Evolutionary conservation across 495 filamentous ascomycete genomes (phyloP), one percentile per base, ranked within the genome.

Genomic region (Neurospora sp.): DNA sequence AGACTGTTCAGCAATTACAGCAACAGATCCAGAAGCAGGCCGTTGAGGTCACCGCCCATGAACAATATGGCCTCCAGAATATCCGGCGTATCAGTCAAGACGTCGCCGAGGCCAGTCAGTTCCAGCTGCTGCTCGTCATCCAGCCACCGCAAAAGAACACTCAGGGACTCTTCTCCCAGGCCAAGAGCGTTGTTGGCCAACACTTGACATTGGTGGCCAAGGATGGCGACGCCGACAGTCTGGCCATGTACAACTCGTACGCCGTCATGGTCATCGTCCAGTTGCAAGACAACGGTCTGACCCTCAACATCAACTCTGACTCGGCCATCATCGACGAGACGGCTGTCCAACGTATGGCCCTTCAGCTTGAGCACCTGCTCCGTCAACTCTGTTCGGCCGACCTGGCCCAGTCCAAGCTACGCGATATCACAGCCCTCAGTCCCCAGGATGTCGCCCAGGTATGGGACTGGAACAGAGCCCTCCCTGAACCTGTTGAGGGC

Each of bases 1-100:
- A 69, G 54, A 14, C 39, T 18, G n/a, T 79, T 3, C 41, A 37
- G 14, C 59, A 66, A 2, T 79, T 79, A 35, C 66, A 81, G 41
- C n/a, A 69, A 2, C 40, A 40, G 7, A 39, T 87, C 2, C 85
- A 87, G 54, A 39, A 70, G 6, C 78, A 83, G 73, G 76, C 73
- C 14, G 76, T 73, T 23, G 77, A 79, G 8, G 82, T 85, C 73
- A 83, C 83, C 27, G 71, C 80, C 4, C 84, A 82, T 71, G 82
- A 88, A 70, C 86, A 87, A 38, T 71, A 78, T 12, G 86, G 86
- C 10, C 74, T 89, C 8, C 84, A 86, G 71, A 79, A 82, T 48
- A 82, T 86, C 44, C 77, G 77, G 35, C 76, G 72, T 31, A 71
- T 85, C 3, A 73, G 76, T 41, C 38, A 59, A 5, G 79, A 84